phyloP scores from a whole-genome alignment of 768 basidiomycete genomes.

The Tricholoma hemisulphureum region DNA sequence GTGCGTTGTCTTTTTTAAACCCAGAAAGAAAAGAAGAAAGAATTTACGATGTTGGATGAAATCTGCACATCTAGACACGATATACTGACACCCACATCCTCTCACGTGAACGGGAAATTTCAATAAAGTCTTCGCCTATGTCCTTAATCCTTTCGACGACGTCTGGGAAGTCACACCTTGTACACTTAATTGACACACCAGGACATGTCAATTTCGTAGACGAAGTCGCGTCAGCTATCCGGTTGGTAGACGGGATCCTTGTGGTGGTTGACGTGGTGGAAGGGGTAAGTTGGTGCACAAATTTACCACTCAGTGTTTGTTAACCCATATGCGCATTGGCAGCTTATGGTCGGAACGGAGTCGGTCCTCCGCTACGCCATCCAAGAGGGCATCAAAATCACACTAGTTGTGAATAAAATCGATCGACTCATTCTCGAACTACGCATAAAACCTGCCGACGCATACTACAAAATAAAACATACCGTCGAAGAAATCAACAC shows the following conservation, averaged over 20 bases:
- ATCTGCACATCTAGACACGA: slow-evolving; percentile 55
- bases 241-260: slow-evolving; percentile 87
- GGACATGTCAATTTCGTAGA: slow-evolving; percentile 99
- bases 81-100: slow-evolving; percentile 96
- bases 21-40: neutral
- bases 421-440: slow-evolving; percentile 96
- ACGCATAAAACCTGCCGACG: slow-evolving; percentile 91
- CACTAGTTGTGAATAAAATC: slow-evolving; percentile 95
- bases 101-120: slow-evolving; percentile 85
- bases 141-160: slow-evolving; percentile 85
- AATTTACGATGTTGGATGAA: slow-evolving; percentile 3
- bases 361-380: slow-evolving; percentile 84
- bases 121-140: slow-evolving; percentile 96
- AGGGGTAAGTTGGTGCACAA: slow-evolving; percentile 59
- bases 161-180: slow-evolving; percentile 85
- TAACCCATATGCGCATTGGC: neutral
- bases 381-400: slow-evolving; percentile 86
- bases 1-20: slow-evolving; percentile 43
- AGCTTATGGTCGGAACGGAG: slow-evolving; percentile 95
- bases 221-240: slow-evolving; percentile 86
- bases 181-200: slow-evolving; percentile 95
- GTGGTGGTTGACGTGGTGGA: slow-evolving; percentile 98
- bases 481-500: slow-evolving; percentile 98
- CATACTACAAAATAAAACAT: slow-evolving; percentile 98
- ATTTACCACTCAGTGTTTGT: slow-evolving; percentile 1